phyloP scores from a whole-genome alignment of 2,329 filamentous ascomycete genomes.

The Samsoniella hepiali region DNA sequence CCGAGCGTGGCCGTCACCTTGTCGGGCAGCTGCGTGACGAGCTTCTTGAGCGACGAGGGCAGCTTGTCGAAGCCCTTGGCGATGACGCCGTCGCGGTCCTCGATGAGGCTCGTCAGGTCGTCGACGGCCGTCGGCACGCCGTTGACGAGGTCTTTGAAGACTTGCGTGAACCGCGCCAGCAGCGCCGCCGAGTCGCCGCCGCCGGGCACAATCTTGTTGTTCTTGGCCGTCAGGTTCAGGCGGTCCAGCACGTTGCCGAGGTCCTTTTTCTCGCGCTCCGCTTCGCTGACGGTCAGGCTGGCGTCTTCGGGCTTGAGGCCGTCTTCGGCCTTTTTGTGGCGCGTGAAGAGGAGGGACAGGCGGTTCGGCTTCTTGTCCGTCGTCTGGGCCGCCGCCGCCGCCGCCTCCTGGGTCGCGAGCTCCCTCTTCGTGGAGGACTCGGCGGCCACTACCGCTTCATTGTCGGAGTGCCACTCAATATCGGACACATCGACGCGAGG shows the following conservation, averaged over 20 bases:
- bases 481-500: constrained; percentile 50
- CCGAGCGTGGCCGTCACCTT: constrained; percentile 74
- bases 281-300: constrained; percentile 37
- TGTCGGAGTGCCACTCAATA: constrained; percentile 44
- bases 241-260: constrained; percentile 76
- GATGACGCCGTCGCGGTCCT: constrained; percentile 60
- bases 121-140: constrained; percentile 91
- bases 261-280: constrained; percentile 61
- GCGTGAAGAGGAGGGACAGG: constrained; percentile 35
- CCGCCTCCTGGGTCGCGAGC: constrained; percentile 15
- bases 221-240: constrained; percentile 76
- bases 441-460: constrained; percentile 24
- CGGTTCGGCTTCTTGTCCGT: constrained; percentile 34
- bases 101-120: constrained; percentile 67
- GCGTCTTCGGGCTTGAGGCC: constrained; percentile 26
- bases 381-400: constrained; percentile 27
- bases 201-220: constrained; percentile 81
- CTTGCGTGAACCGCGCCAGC: constrained; percentile 77
- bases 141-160: constrained; percentile 88
- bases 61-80: constrained; percentile 62
- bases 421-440: constrained; percentile 20
- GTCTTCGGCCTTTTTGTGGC: constrained; percentile 39
- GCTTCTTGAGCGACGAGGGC: constrained; percentile 76
- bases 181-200: constrained; percentile 77
- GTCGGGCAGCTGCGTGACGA: constrained; percentile 78